Evolutionary conservation across 805 yeast genomes (phyloP), one percentile per base, ranked within the genome.

Genomic region (Candida jianshihensis): DNA sequence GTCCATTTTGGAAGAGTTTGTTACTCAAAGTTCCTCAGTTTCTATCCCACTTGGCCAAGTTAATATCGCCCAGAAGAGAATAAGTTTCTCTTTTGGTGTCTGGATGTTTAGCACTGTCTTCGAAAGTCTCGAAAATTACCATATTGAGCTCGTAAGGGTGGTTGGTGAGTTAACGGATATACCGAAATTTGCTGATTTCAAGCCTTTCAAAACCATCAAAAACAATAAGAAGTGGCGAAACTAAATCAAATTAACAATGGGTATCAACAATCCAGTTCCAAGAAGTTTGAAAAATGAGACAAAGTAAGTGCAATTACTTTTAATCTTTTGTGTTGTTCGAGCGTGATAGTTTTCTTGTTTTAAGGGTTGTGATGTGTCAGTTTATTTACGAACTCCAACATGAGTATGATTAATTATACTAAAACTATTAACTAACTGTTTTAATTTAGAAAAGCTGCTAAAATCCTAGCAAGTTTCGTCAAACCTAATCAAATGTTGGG

Each of bases 401-500:
- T n/a, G n/a, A n/a, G n/a, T n/a, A n/a, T n/a, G n/a, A n/a, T n/a
- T n/a, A n/a, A n/a, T n/a, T 13, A n/a, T 25, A 25, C 13, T 13
- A n/a, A 10, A 10, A n/a, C 27, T 9, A 25, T 10, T 11, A 14
- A 26, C 29, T 26, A 26, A 26, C 29, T 14, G 5, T 15, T 13
- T 9, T 15, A 5, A 6, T 11, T 17, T 14, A 81, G 90, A 54
- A 90, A 90, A 66, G 97, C 96, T 11, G 97, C 97, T 18, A 86
- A 87, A 54, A 76, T 90, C 38, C 75, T 90, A 36, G 72, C 96
- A 4, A 81, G 94, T 19, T 92, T 90, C 54, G 73, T 92, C 52
- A 90, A 90, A 61, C 97, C 98, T 8, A 90, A 92, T 62, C 97
- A 90, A 61, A 68, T 88, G 36, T 74, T 86, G 18, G 95, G 96